Evolutionary conservation across 2,329 filamentous ascomycete genomes (phyloP), one percentile per base, ranked within the genome.

Genomic region (Fusarium palustre): DNA sequence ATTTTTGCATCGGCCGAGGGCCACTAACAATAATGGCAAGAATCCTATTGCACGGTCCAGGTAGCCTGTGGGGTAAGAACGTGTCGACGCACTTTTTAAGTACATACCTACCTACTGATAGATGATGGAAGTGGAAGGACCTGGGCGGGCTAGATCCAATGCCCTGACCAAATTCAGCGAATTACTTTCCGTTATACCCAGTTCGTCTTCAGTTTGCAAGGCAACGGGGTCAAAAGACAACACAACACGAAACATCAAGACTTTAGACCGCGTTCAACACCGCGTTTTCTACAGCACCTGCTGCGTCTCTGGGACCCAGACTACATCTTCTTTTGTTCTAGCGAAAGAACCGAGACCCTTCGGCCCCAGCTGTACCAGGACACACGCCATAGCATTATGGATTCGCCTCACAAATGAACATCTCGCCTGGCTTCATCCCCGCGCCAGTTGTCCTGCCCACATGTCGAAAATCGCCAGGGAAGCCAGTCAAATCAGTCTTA

Each of bases 31-130:
- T 47, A 48, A 60, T 71, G 73, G 73, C 60, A 59, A 34, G 56
- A 62, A 74, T 75, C 73, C 73, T 71, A 75, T 75, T 75, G 72
- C 68, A 64, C 68, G 58, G 65, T 43, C 41, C 43, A 39, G 13
- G 15, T 36, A 28, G 55, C 55, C 50, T 68, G 68, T 75, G 73
- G 72, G 69, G 73, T 65, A 73, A 57, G 55, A 64, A 49, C 60
- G 57, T 61, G 57, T 63, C 31, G 36, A 64, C 36, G 57, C 66
- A 59, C 60, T 41, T 55, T 31, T n/a, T n/a, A n/a, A n/a, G n/a
- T n/a, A n/a, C n/a, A n/a, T n/a, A n/a, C n/a, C n/a, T n/a, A n/a
- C n/a, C n/a, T 59, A 62, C 48, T 54, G 47, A 67, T 61, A 54
- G 50, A 30, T 58, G 39, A 57, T 47, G 60, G 55, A 46, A 63